phyloP scores from a whole-genome alignment of 2,329 filamentous ascomycete genomes.

The Xylaria hypoxylon region DNA sequence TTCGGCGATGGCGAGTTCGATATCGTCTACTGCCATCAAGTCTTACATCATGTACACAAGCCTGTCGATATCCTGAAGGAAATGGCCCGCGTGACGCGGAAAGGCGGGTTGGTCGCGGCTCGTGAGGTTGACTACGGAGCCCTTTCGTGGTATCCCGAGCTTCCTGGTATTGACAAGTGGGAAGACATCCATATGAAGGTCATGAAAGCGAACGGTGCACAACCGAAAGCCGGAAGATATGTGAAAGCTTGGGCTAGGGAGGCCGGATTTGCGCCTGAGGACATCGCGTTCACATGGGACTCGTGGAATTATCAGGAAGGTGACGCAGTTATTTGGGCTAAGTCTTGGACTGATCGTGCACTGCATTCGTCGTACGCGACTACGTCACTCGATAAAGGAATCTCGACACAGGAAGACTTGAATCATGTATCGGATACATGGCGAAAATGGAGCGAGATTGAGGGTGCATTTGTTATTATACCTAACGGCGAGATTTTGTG shows the following conservation, averaged over 20 bases:
- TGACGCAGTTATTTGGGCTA: slow-evolving; percentile 27
- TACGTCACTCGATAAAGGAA: slow-evolving; percentile 15
- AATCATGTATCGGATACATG: slow-evolving; percentile 29
- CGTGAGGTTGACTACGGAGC: slow-evolving; percentile 42
- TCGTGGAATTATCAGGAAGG: slow-evolving; percentile 37
- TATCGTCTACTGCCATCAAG: slow-evolving; percentile 69
- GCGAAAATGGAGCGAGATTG: slow-evolving; percentile 28
- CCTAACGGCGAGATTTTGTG: slow-evolving; percentile 37
- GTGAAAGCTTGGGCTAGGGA: slow-evolving; percentile 34
- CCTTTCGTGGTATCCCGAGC: slow-evolving; percentile 36
- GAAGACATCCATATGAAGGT: slow-evolving; percentile 28
- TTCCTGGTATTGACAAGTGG: slow-evolving; percentile 31
- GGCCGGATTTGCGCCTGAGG: slow-evolving; percentile 25
- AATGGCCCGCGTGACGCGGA: slow-evolving; percentile 63
- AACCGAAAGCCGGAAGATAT: slow-evolving; percentile 36
- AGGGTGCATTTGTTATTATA: slow-evolving; percentile 38
- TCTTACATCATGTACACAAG: slow-evolving; percentile 66
- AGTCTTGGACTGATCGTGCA: slow-evolving; percentile 32
- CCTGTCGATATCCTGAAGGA: slow-evolving; percentile 63
- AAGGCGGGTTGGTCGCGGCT: slow-evolving; percentile 62
- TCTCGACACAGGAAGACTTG: slow-evolving; percentile 34
- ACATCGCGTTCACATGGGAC: slow-evolving; percentile 34
- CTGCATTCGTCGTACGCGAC: slow-evolving; percentile 32
- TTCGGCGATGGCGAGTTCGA: slow-evolving; percentile 65
- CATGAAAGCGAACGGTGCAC: slow-evolving; percentile 25